A percentile compares a stretch with the other conserved stretches of the same genome.
phyloP scores from a whole-genome alignment of 2,329 filamentous ascomycete species.

The Neonectria coccinea region DNA sequence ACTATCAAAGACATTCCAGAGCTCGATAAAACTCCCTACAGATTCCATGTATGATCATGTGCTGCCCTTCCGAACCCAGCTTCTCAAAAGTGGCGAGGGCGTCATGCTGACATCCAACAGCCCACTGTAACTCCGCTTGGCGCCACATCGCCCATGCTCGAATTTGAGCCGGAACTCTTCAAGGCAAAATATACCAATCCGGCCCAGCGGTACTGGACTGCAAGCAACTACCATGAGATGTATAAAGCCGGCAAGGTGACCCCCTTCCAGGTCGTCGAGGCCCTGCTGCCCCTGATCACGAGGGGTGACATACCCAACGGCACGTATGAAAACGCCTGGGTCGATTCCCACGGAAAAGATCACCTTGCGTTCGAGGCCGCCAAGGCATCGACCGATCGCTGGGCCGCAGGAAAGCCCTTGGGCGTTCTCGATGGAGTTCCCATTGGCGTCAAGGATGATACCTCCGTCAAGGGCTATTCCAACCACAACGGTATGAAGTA shows the following conservation, averaged over 20 bases:
- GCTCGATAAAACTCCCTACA: constrained; percentile 58
- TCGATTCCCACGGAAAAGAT: constrained; percentile 68
- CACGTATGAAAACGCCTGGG: constrained; percentile 78
- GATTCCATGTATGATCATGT: constrained; percentile 59
- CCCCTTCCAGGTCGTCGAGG: constrained; percentile 77
- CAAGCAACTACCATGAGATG: constrained; percentile 80
- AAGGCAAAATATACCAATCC: constrained; percentile 55
- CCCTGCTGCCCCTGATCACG: constrained; percentile 77
- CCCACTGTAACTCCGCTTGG: constrained; percentile 68
- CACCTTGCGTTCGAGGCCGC: constrained; percentile 76
- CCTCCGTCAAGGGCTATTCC: constrained; percentile 76
- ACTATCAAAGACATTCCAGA: constrained; percentile 59
- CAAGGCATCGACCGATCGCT: constrained; percentile 78
- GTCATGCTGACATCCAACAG: constrained; percentile 48
- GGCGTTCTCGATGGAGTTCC: constrained; percentile 85
- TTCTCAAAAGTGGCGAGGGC: neutral
- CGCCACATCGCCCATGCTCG: constrained; percentile 52
- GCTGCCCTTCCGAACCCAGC: neutral
- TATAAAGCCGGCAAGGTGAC: constrained; percentile 78
- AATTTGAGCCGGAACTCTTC: constrained; percentile 57
- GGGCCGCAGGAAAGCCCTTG: constrained; percentile 72
- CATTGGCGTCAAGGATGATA: constrained; percentile 86
- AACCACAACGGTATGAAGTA: constrained; percentile 73
- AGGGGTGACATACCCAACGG: constrained; percentile 65
- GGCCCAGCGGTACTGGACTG: constrained; percentile 72